A percentile compares a stretch with the other conserved stretches of the same genome.
These are phyloP conservation scores for Debaryomyces sp. DNA, from an alignment of 1,139 yeast species.

Conservation along the genomic window DNA sequence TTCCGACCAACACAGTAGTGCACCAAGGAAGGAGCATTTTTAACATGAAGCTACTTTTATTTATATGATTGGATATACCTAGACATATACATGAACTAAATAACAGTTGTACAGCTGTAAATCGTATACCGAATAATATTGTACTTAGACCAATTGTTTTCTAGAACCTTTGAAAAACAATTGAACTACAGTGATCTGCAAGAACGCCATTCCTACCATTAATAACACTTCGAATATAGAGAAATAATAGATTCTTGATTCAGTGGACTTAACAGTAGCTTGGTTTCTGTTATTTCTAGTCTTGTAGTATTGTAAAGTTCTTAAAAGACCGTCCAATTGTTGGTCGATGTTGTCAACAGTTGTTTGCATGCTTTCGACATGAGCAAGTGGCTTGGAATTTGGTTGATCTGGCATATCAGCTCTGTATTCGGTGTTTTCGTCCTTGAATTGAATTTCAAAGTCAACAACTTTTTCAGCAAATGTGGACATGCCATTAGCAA, in stretches of 20 bases:
- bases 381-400: conserved; percentile 58
- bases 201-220: conserved; percentile 83
- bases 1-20: too few relatives aligned
- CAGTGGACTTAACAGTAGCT: conserved; percentile 87
- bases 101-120: neutral
- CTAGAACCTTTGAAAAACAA: conserved; percentile 84
- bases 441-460: conserved; percentile 72
- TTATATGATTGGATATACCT: neutral
- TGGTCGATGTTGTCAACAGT: conserved; percentile 66
- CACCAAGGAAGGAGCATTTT: neutral
- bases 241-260: conserved; percentile 82
- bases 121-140: neutral
- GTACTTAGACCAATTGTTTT: conserved; percentile 66
- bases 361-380: conserved; percentile 60
- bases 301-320: conserved; percentile 78
- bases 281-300: conserved; percentile 94
- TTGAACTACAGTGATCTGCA: conserved; percentile 84
- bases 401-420: conserved; percentile 70
- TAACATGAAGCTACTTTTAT: neutral
- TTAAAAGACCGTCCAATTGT: conserved; percentile 65
- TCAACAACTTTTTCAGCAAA: conserved; percentile 88
- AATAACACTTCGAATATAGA: conserved; percentile 78
- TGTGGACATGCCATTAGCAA: conserved; percentile 83
- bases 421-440: conserved; percentile 49
- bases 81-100: neutral